Conservation (phyloP, 1,139 yeast species). For the Geotrichum europaeum region DNA sequence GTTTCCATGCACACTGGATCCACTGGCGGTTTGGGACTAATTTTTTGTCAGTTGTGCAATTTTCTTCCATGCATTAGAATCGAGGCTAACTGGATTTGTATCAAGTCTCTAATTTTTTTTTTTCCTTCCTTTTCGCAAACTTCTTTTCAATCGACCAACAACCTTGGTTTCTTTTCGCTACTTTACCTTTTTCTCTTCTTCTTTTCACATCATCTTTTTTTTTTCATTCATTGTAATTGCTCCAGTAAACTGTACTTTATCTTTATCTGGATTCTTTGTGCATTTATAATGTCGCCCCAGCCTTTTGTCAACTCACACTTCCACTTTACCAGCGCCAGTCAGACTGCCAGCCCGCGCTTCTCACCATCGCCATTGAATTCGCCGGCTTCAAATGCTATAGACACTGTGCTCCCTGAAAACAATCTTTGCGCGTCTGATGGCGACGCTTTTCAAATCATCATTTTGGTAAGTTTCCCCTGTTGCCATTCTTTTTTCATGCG, state of each 20-base stretch:
- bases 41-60: not conserved
- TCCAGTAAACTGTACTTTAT: not conserved
- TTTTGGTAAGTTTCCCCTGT: conserved; percentile 12
- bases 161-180: too few relatives aligned
- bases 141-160: not conserved
- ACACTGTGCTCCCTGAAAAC: not conserved
- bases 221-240: not conserved
- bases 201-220: not conserved
- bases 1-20: not conserved
- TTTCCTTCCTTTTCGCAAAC: not conserved
- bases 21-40: not conserved
- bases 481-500: not conserved
- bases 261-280: not conserved
- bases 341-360: not conserved
- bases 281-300: not conserved
- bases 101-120: not conserved
- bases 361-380: not conserved
- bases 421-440: not conserved
- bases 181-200: not conserved
- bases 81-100: not conserved
- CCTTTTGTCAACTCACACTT: not conserved
- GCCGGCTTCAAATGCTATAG: not conserved
- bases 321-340: not conserved
- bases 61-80: not conserved
- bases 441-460: conserved; percentile 15